Evolutionary conservation across 805 yeast species (phyloP), one percentile per base, ranked within the genome.

Genomic region (Teunomyces stri): DNA sequence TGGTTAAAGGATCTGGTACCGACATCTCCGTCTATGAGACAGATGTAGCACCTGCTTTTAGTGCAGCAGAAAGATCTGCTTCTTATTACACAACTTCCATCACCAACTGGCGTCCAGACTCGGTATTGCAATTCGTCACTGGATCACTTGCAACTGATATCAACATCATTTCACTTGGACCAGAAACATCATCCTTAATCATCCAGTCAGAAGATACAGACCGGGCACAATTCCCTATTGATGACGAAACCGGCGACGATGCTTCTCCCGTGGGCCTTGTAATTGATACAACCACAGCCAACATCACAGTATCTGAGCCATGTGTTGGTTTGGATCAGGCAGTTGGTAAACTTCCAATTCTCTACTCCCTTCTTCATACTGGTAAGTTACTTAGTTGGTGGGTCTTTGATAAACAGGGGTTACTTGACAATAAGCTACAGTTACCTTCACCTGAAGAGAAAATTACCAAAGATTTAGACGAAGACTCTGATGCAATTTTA

Each of bases 171-270:
- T 25, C 31, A 12, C 28, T 30, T 4, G 31, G n/a, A 16, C 28
- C 46, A 5, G 52, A 48, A 20, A 39, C 57, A 10, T 68, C 27
- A 83, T 83, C 6, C 3, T 28, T 21, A 10, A 31, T 42, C 18
- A 16, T 42, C 10, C 44, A 42, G 15, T 63, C 77, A 3, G 86
- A 85, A 54, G 97, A 90, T 58, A 71, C 83, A 3, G 81, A 80
- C 55, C 74, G 87, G 43, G 96, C 96, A 0, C 76, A 81, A 21
- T 69, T 89, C 51, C 96, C 96, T 1, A 69, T 88, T 54, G 80
- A 80, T 57, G 84, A 80, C 6, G 83, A 73, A 2, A 69, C 84
- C 0, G 84, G 78, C 40, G 84, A 78, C 43, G 96, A 89, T 56
- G 78, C 86, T 11, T 76, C 85, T 6, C 82, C 92, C 0, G 68